A percentile compares a stretch with the other conserved stretches of the same genome.
phyloP scores from a whole-genome alignment of 1,284 basidiomycete species.

The Apiotrichum sp. region DNA sequence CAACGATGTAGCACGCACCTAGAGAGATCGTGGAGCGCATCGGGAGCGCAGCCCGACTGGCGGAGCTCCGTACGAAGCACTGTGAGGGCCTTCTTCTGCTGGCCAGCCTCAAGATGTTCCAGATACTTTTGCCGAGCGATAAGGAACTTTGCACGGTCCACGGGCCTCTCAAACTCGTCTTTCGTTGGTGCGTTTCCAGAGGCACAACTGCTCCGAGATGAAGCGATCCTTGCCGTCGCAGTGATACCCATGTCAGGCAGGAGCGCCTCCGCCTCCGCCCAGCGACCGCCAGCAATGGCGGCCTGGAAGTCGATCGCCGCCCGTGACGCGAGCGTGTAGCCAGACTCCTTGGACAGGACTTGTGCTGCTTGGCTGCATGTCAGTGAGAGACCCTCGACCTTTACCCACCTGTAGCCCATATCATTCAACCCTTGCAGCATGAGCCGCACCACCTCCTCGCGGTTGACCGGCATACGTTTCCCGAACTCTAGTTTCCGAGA shows the following conservation, averaged over 20 bases:
- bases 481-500: slow-evolving; percentile 16
- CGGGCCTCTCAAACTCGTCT: slow-evolving; percentile 16
- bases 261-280: slow-evolving; percentile 71
- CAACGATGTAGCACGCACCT: slow-evolving; percentile 54
- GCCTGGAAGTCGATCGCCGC: slow-evolving; percentile 75
- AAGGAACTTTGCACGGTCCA: slow-evolving; percentile 73
- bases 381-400: not conserved
- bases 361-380: slow-evolving; percentile 70
- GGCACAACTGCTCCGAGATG: slow-evolving; percentile 26
- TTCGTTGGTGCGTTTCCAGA: slow-evolving; percentile 26
- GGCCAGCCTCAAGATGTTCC: slow-evolving; percentile 79
- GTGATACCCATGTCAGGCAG: slow-evolving; percentile 61
- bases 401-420: slow-evolving; percentile 81
- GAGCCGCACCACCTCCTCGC: slow-evolving; percentile 85
- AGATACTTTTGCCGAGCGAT: slow-evolving; percentile 94
- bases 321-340: slow-evolving; percentile 73
- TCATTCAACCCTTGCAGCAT: slow-evolving; percentile 86
- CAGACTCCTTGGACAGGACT: slow-evolving; percentile 85
- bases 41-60: slow-evolving; percentile 66
- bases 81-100: slow-evolving; percentile 73
- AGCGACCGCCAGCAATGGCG: slow-evolving; percentile 74
- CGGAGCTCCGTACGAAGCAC: slow-evolving; percentile 84
- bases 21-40: slow-evolving; percentile 74
- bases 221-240: slow-evolving; percentile 6
- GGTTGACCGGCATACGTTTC: slow-evolving; percentile 54